A percentile compares a stretch with the other conserved stretches of the same genome.
Conservation (phyloP, 257 asterid genomes). For the Striga asiatica region DNA sequence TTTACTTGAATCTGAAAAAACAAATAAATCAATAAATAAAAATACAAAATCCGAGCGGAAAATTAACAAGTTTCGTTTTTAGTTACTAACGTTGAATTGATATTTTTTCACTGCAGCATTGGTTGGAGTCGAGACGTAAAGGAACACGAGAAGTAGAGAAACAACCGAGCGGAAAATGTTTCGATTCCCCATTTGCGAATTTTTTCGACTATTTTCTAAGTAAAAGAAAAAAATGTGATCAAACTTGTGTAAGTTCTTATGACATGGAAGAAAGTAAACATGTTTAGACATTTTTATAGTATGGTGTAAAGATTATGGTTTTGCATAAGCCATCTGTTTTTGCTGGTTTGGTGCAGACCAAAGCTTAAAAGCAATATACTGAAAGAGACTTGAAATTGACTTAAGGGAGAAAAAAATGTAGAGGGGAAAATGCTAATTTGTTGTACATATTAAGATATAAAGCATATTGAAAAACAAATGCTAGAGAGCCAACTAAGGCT, state of each 20-base stretch:
- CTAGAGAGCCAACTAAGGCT: conserved; percentile 37
- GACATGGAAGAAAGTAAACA: background rate
- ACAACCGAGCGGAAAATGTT: background rate
- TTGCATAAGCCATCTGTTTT: conserved; percentile 26
- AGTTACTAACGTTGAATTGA: conserved; percentile 27
- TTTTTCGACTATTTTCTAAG: background rate
- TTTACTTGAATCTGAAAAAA: conserved; percentile 32
- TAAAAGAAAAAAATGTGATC: background rate
- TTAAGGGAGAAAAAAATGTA: background rate
- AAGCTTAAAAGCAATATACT: conserved; percentile 41
- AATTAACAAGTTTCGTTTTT: background rate
- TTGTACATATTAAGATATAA: too few species aligned
- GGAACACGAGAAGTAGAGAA: conserved; percentile 7
- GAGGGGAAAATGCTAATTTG: background rate
- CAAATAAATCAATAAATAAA: background rate
- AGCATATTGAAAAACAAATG: background rate
- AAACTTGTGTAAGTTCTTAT: background rate
- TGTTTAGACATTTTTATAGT: conserved; percentile 15
- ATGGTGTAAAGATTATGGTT: conserved; percentile 4
- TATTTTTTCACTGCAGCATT: conserved; percentile 28
- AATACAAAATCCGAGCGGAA: background rate
- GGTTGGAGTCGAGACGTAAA: conserved; percentile 14
- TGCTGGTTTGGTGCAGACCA: conserved; percentile 22
- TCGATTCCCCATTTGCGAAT: conserved; percentile 7
- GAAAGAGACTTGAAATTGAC: conserved; percentile 10